Percentiles rank a stretch among this genome's conserved stretches.
Conservation (phyloP, 768 basidiomycete species). For the Rubroboletus satanas region DNA sequence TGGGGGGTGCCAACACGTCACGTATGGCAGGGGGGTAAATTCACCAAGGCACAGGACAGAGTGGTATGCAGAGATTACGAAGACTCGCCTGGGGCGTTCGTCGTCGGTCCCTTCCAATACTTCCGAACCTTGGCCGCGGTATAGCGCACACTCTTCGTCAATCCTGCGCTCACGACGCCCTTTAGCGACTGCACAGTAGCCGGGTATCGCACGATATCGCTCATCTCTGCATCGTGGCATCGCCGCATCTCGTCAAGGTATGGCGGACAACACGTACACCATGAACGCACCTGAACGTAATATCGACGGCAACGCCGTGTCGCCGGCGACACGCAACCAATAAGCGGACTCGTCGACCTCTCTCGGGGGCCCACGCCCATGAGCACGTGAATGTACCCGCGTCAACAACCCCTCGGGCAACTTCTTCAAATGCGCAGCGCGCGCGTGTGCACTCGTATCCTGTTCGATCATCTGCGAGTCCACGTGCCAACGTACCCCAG, state of each 20-base stretch:
- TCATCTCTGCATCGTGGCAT: conserved; percentile 52
- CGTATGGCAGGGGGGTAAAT: not conserved
- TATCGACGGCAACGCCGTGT: conserved; percentile 50
- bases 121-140: conserved; percentile 74
- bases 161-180: conserved; percentile 79
- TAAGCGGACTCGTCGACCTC: conserved; percentile 72
- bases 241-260: not conserved
- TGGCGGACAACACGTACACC: not conserved
- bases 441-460: conserved; percentile 64
- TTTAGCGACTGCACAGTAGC: conserved; percentile 83
- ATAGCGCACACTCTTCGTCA: conserved; percentile 76
- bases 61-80: conserved; percentile 2
- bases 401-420: conserved; percentile 66
- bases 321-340: conserved; percentile 69
- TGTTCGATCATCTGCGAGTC: conserved; percentile 59
- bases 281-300: conserved; percentile 49
- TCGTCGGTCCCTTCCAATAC: conserved; percentile 57
- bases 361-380: conserved; percentile 32
- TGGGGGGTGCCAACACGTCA: not conserved
- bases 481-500: conserved; percentile 72
- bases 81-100: not conserved
- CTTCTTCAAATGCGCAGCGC: conserved; percentile 72
- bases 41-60: not conserved
- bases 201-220: conserved; percentile 73
- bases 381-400: conserved; percentile 43